Conservation (phyloP, 2,329 filamentous ascomycete species). For the Alternaria sp. region DNA sequence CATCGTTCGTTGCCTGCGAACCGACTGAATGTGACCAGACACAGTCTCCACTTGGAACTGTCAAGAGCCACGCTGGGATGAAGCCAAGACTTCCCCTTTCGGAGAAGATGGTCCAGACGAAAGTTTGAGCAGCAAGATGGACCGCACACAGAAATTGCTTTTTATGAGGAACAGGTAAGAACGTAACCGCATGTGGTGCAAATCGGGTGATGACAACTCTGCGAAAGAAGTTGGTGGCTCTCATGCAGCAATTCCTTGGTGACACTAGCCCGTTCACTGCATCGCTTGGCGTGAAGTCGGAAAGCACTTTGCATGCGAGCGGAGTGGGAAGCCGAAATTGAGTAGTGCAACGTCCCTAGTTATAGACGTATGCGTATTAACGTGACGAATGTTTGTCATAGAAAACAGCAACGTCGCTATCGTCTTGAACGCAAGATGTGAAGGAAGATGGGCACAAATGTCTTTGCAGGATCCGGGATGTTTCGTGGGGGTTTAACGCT, state of each 20-base stretch:
- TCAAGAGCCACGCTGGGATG: constrained; percentile 18
- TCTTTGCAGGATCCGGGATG: constrained; percentile 18
- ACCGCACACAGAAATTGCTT: constrained; percentile 19
- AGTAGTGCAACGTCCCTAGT: constrained; percentile 12
- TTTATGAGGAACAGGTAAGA: constrained; percentile 28
- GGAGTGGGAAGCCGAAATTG: constrained; percentile 24
- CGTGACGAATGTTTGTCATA: constrained; percentile 1
- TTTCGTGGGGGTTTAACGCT: constrained; percentile 18
- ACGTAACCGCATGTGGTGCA: constrained; percentile 28
- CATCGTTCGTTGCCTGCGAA: constrained; percentile 25
- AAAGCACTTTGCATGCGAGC: constrained; percentile 30
- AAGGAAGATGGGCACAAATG: constrained; percentile 1
- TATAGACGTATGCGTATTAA: constrained; percentile 11
- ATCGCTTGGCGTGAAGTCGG: constrained; percentile 44
- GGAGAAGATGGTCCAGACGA: constrained; percentile 23
- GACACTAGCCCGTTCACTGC: constrained; percentile 31
- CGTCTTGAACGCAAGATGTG: neutral
- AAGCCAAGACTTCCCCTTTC: constrained; percentile 24
- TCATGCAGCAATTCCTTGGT: constrained; percentile 30
- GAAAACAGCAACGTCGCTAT: constrained; percentile 3
- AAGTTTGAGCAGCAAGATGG: constrained; percentile 24
- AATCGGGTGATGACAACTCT: constrained; percentile 33
- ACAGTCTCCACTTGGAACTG: constrained; percentile 21
- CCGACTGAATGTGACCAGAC: constrained; percentile 32
- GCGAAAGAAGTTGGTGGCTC: constrained; percentile 30